Evolutionary conservation across 2,329 filamentous ascomycete species (phyloP).

Genomic region (Gliomastix tumulicola): DNA sequence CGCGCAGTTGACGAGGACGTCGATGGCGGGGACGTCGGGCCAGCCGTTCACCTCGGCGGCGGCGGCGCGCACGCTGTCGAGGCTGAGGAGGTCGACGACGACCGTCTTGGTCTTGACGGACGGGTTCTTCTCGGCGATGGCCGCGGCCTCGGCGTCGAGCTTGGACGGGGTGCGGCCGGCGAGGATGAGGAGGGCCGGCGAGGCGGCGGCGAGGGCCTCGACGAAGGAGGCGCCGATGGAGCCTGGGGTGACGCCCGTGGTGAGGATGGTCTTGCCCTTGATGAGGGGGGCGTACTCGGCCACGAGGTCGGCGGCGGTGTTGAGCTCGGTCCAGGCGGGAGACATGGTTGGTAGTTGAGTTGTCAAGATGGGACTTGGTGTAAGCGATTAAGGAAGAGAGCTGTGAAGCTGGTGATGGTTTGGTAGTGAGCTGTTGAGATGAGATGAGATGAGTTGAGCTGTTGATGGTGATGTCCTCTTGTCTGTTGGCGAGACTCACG

Average conservation of each 20-base stretch:
- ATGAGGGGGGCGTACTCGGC: slow-evolving; percentile 2
- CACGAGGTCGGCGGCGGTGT: too few species aligned
- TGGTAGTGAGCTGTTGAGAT: too few species aligned
- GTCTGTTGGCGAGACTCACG: too few species aligned
- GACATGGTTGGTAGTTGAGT: too few species aligned
- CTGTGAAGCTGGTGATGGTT: too few species aligned
- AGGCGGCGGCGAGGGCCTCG: slow-evolving; percentile 1
- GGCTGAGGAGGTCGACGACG: slow-evolving; percentile 24
- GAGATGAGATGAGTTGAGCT: too few species aligned
- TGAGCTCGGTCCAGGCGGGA: too few species aligned
- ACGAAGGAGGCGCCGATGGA: slow-evolving; percentile 3
- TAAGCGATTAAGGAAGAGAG: too few species aligned
- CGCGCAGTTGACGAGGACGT: slow-evolving; percentile 30
- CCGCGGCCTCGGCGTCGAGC: background rate
- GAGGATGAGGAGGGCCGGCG: slow-evolving; percentile 5
- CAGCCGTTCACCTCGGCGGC: slow-evolving; percentile 22
- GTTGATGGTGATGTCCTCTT: too few species aligned
- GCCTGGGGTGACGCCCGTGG: slow-evolving; percentile 3
- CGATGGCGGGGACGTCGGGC: slow-evolving; percentile 18
- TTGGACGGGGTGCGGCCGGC: slow-evolving; percentile 1
- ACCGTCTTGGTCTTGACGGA: slow-evolving; percentile 12
- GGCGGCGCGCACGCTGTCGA: slow-evolving; percentile 23
- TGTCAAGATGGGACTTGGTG: too few species aligned
- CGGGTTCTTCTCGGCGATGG: slow-evolving; percentile 4
- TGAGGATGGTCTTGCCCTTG: slow-evolving; percentile 5